Conservation (phyloP, 2,329 filamentous ascomycete species). For the Sclerotinia nivalis region DNA sequence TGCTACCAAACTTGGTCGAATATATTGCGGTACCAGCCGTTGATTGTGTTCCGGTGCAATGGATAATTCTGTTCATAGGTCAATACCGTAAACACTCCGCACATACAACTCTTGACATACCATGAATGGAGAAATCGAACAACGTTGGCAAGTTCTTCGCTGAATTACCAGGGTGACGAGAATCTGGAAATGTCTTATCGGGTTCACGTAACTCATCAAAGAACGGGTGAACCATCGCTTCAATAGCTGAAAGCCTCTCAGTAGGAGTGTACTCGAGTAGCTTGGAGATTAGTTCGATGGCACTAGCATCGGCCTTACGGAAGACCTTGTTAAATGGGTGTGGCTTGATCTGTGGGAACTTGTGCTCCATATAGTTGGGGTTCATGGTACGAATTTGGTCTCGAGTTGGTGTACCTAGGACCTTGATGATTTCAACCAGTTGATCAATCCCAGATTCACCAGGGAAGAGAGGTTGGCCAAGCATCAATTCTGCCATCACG, state of each 20-base stretch:
- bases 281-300: conserved; percentile 91
- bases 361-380: conserved; percentile 99
- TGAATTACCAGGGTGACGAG: conserved; percentile 75
- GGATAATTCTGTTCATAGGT: conserved; percentile 73
- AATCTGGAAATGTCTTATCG: conserved; percentile 89
- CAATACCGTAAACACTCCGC: conserved; percentile 3
- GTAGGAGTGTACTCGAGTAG: conserved; percentile 97
- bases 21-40: conserved; percentile 82
- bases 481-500: conserved; percentile 99
- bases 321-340: conserved; percentile 99
- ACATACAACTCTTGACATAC: conserved; percentile 54
- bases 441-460: conserved; percentile 99
- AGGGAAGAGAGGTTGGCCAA: conserved; percentile 95
- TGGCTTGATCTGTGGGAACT: conserved; percentile 99
- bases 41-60: conserved; percentile 86
- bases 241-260: conserved; percentile 86
- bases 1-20: conserved; percentile 70
- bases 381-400: conserved; percentile 99
- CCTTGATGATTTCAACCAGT: conserved; percentile 98
- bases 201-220: conserved; percentile 96
- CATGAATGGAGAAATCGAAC: conserved; percentile 92
- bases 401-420: conserved; percentile 90
- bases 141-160: conserved; percentile 81
- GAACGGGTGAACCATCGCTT: conserved; percentile 98
- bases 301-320: conserved; percentile 88